Evolutionary conservation across 2,329 filamentous ascomycete species (phyloP), one percentile per base, ranked within the genome.

Genomic region (Elsinoe batatas): DNA sequence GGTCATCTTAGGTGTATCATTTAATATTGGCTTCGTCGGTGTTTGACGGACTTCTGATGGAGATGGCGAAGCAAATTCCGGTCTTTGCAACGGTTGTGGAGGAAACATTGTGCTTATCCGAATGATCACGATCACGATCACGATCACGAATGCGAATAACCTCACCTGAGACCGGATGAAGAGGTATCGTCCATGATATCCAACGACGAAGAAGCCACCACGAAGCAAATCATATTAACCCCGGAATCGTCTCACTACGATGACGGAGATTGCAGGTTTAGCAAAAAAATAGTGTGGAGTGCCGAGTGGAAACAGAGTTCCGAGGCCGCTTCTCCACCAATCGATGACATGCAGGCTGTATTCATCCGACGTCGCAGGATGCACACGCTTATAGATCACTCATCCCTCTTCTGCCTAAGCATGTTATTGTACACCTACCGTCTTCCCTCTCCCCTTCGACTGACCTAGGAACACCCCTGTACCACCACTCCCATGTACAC

Each of bases 351-450:
- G 13, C 47, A 33, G 33, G 3, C 15, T 13, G 32, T 33, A 35
- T 38, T 51, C 47, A 37, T 22, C 33, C 47, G 47, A 51, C 47
- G 15, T 20, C 32, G 26, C 30, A 18, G n/a, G 30, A 50, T 51
- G 32, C 18, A 13, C 26, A 10, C 37, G 47, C 47, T 51, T 51
- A 51, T 51, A 51, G 33, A 51, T 51, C 47, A 38, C 47, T 51
- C 47, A 51, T 51, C 47, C 47, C 18, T 10, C 44, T 10, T 26
- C 44, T 30, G 15, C n/a, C 47, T 51, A 51, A 38, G 26, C 47
- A 51, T 51, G 47, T 38, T 17, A 37, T 13, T 17, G 13, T 20
- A 18, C 26, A 17, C 20, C 30, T 49, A 18, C 32, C 17, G 5
- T 22, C 26, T 26, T 38, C 17, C 26, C 12, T 20, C n/a, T 12